Conservation (phyloP, 257 asterid species). For the Jasminum sambac region DNA sequence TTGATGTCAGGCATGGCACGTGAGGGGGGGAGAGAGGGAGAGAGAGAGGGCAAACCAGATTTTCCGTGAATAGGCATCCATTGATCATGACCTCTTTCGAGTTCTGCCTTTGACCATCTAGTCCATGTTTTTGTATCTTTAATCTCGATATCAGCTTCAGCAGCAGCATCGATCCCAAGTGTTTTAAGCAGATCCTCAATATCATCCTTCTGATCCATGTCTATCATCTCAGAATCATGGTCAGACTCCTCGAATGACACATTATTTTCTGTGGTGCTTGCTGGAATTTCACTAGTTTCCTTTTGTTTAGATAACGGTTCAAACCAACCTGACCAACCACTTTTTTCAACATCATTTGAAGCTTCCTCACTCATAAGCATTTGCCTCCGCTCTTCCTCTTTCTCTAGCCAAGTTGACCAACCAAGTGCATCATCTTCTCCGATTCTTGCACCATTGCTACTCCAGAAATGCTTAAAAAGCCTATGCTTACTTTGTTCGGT, state of each 20-base stretch:
- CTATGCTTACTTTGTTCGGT: constrained; percentile 86
- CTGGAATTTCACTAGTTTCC: constrained; percentile 44
- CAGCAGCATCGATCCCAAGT: constrained; percentile 82
- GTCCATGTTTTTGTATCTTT: constrained; percentile 79
- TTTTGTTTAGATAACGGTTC: constrained; percentile 54
- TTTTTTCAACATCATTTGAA: constrained; percentile 56
- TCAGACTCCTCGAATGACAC: constrained; percentile 48
- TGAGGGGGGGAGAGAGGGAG: not conserved
- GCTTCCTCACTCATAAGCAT: constrained; percentile 61
- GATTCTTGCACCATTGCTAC: constrained; percentile 81
- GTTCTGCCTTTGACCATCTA: constrained; percentile 86
- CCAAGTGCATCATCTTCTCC: constrained; percentile 98
- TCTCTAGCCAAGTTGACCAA: constrained; percentile 92
- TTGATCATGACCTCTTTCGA: constrained; percentile 56
- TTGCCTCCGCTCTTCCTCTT: constrained; percentile 92
- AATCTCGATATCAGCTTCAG: constrained; percentile 67
- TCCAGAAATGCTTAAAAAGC: constrained; percentile 94
- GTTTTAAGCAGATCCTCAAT: constrained; percentile 74
- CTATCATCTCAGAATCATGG: constrained; percentile 51
- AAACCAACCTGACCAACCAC: constrained; percentile 99
- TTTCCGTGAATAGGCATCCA: constrained; percentile 85
- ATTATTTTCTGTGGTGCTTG: constrained; percentile 37
- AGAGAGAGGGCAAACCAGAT: constrained; percentile 45
- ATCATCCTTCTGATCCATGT: constrained; percentile 70
- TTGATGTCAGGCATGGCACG: not conserved